A percentile compares a stretch with the other conserved stretches of the same genome.
phyloP scores from a whole-genome alignment of 2,329 filamentous ascomycete genomes.

The Exophiala spinifera region DNA sequence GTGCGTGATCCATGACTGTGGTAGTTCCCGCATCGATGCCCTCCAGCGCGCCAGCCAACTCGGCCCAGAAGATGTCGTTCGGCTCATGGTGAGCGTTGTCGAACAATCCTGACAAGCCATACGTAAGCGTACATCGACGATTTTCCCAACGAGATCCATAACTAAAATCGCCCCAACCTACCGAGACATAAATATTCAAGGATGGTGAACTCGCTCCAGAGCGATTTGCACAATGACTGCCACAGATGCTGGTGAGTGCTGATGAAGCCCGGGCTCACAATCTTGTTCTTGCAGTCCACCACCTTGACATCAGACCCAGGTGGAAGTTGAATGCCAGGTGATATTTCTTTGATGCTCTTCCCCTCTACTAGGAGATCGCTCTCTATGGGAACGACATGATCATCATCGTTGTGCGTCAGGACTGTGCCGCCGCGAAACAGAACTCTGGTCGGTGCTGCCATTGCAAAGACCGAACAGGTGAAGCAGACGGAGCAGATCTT shows the following conservation, averaged over 20 bases:
- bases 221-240: too few species aligned
- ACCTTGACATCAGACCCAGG: too few species aligned
- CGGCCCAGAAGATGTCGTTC: conserved; percentile 45
- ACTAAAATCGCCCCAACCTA: conserved; percentile 1
- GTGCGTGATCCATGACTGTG: conserved; percentile 34
- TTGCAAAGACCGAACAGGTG: too few species aligned
- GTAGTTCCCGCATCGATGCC: conserved; percentile 19
- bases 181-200: conserved; percentile 14
- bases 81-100: conserved; percentile 34
- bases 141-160: too few species aligned
- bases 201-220: too few species aligned
- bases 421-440: conserved; percentile 9
- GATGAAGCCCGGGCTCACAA: conserved; percentile 32
- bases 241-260: conserved; percentile 40
- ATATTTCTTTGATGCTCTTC: too few species aligned
- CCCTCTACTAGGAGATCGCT: too few species aligned
- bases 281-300: conserved; percentile 38
- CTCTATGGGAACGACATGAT: neutral
- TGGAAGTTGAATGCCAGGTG: too few species aligned
- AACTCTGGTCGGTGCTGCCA: too few species aligned
- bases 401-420: conserved; percentile 6
- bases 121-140: too few species aligned
- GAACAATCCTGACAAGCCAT: conserved; percentile 35
- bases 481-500: too few species aligned
- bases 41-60: conserved; percentile 13